Evolutionary conservation across 352 stramenopile species (phyloP).

Genomic region (Elongisporangium prolatum): DNA sequence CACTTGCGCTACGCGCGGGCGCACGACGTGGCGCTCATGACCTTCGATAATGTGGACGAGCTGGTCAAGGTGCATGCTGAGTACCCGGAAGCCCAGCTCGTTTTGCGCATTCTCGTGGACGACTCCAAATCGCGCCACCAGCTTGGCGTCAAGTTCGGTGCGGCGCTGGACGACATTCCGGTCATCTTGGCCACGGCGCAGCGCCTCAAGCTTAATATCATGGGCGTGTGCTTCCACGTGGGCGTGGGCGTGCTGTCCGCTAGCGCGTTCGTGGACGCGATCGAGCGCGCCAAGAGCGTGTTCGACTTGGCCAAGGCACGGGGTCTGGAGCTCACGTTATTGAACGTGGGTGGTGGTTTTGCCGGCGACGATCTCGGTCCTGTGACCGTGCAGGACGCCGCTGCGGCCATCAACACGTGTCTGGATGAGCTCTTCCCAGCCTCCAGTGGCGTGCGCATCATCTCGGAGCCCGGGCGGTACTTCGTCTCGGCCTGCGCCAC

Average conservation of each 20-base stretch:
- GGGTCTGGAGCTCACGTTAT: slow-evolving; percentile 59
- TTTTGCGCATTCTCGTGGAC: slow-evolving; percentile 80
- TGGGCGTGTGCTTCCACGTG: slow-evolving; percentile 88
- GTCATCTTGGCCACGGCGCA: slow-evolving; percentile 60
- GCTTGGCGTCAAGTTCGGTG: slow-evolving; percentile 85
- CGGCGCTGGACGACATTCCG: slow-evolving; percentile 40
- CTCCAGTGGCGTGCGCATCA: slow-evolving; percentile 54
- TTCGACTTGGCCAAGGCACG: slow-evolving; percentile 60
- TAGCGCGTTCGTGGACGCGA: slow-evolving; percentile 67
- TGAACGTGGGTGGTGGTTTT: slow-evolving; percentile 90
- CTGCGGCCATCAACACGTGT: slow-evolving; percentile 26
- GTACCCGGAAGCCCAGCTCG: slow-evolving; percentile 41
- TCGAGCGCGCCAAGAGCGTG: slow-evolving; percentile 49
- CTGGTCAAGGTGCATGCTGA: slow-evolving; percentile 54
- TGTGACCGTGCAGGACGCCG: slow-evolving; percentile 39
- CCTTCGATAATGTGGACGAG: slow-evolving; percentile 86
- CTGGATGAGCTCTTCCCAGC: slow-evolving; percentile 43
- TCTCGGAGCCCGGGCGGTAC: slow-evolving; percentile 89
- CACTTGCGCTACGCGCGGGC: slow-evolving; percentile 67
- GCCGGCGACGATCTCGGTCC: slow-evolving; percentile 41
- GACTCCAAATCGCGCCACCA: slow-evolving; percentile 78
- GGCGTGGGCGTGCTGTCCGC: slow-evolving; percentile 76
- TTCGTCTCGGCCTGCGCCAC: slow-evolving; percentile 71
- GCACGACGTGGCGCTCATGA: slow-evolving; percentile 63
- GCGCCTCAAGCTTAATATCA: slow-evolving; percentile 53